These are phyloP conservation scores for Penicillium herquei DNA, from an alignment of 495 filamentous ascomycete genomes.

Conservation along the genomic window DNA sequence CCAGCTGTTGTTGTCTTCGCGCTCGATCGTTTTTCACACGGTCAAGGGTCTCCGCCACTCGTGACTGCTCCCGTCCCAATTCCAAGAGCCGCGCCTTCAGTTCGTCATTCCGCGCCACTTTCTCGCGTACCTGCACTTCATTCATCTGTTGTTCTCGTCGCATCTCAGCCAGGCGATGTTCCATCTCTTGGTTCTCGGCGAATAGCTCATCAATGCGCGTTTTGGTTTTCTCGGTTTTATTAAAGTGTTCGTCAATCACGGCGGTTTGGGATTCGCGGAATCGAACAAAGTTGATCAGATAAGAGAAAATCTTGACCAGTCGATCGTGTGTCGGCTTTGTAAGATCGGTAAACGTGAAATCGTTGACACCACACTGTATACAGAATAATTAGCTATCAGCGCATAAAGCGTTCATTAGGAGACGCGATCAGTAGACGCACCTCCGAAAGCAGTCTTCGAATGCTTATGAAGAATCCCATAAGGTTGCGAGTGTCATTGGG, in stretches of 20 bases:
- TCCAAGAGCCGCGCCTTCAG: constrained; percentile 76
- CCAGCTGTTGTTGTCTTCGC: constrained; percentile 66
- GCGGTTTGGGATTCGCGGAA: constrained; percentile 88
- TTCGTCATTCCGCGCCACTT: constrained; percentile 78
- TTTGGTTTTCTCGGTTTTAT: constrained; percentile 82
- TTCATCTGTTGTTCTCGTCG: constrained; percentile 69
- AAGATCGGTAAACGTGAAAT: constrained; percentile 89
- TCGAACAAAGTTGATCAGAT: constrained; percentile 96
- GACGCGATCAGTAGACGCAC: constrained; percentile 27
- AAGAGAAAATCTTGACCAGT: constrained; percentile 88
- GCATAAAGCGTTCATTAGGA: not conserved
- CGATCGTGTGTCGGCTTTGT: constrained; percentile 84
- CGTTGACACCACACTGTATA: constrained; percentile 73
- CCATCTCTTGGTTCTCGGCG: constrained; percentile 81
- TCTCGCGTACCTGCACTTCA: constrained; percentile 75
- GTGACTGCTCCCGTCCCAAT: constrained; percentile 72
- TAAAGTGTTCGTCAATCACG: constrained; percentile 88
- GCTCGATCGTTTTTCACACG: constrained; percentile 70
- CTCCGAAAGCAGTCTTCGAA: constrained; percentile 74
- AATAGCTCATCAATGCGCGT: constrained; percentile 82
- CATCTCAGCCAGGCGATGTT: constrained; percentile 78
- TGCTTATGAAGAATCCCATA: constrained; percentile 85
- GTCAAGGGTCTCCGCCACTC: constrained; percentile 74
- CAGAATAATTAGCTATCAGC: not conserved
- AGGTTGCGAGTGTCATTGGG: constrained; percentile 84